Evolutionary conservation across 2,329 filamentous ascomycete species (phyloP), one percentile per base, ranked within the genome.

Genomic region (Fusarium metavorans): DNA sequence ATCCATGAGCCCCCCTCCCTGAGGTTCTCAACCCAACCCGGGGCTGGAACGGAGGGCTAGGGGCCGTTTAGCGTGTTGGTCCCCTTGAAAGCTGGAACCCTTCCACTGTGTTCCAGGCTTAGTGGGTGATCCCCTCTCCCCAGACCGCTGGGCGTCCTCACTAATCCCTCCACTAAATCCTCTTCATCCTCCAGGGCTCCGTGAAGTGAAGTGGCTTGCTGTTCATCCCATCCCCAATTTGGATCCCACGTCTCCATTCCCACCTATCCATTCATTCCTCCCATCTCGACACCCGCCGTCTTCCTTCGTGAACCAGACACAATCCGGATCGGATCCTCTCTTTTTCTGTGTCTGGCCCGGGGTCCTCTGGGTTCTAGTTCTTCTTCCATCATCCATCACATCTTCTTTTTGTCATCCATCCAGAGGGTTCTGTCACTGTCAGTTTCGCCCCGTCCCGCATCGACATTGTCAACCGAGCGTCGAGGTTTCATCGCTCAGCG

Each of bases 181-280:
- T 58, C 54, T 30, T 32, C 48, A 59, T 57, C 37, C 58, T 69
- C 64, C 60, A 65, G 64, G 58, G 63, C 71, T 68, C 60, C 63
- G 37, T 39, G 37, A 39, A n/a, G 37, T 39, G 16, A 39, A n/a
- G 67, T 71, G 57, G 73, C 68, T 66, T 48, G 64, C 63, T 75
- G 73, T 77, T 78, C 76, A 67, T 77, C 76, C 67, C 71, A 73
- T 78, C 76, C 75, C 67, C 71, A 75, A 75, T 78, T 74, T 60
- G 70, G 73, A 71, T 71, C 66, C 70, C 71, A 73, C 68, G 70
- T 75, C 65, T 74, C 67, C 71, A 76, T 78, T 70, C 58, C 69
- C 68, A 52, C 25, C 48, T 52, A 67, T 68, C 64, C 57, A 67
- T 72, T 71, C 73, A 75, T 76, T 76, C 73, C 75, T 76, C 73